A percentile compares a stretch with the other conserved stretches of the same genome.
Conservation (phyloP, 2,329 filamentous ascomycete genomes). For the Colletotrichum orbiculare region DNA sequence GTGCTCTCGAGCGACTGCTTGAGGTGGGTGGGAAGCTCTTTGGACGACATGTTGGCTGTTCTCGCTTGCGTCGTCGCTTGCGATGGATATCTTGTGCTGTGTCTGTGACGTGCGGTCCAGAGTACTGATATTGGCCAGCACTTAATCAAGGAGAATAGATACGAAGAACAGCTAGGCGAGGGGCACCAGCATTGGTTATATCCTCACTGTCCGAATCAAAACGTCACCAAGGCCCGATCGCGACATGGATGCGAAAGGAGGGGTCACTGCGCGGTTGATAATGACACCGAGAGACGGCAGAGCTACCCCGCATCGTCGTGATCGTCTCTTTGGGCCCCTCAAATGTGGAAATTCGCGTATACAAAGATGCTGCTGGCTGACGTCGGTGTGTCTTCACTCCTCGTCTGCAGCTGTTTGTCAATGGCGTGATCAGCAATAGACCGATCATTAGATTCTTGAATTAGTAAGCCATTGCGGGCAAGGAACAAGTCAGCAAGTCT, state of each 20-base stretch:
- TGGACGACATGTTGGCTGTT: conserved; percentile 24
- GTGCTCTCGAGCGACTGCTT: conserved; percentile 45
- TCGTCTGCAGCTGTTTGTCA: not conserved
- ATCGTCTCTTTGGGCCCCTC: conserved; percentile 8
- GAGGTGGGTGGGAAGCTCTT: conserved; percentile 33
- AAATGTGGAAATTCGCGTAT: conserved; percentile 4
- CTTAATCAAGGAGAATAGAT: not conserved
- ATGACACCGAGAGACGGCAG: conserved; percentile 6
- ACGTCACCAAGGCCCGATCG: conserved; percentile 30
- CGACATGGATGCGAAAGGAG: conserved; percentile 14
- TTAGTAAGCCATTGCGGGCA: no score
- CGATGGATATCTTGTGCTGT: not conserved
- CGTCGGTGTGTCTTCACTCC: not conserved
- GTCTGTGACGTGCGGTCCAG: not conserved
- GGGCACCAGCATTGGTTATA: not conserved
- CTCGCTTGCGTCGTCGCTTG: not conserved
- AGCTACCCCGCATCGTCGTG: conserved; percentile 29
- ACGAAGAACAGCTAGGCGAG: no score
- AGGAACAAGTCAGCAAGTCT: no score
- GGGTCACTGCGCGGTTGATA: conserved; percentile 27
- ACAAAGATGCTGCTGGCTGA: conserved; percentile 1
- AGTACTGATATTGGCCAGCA: not conserved
- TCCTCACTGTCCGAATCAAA: not conserved
- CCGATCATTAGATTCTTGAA: not conserved
- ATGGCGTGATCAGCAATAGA: not conserved